Conservation (phyloP, 768 basidiomycete species). For the Lactifluus rugatus region DNA sequence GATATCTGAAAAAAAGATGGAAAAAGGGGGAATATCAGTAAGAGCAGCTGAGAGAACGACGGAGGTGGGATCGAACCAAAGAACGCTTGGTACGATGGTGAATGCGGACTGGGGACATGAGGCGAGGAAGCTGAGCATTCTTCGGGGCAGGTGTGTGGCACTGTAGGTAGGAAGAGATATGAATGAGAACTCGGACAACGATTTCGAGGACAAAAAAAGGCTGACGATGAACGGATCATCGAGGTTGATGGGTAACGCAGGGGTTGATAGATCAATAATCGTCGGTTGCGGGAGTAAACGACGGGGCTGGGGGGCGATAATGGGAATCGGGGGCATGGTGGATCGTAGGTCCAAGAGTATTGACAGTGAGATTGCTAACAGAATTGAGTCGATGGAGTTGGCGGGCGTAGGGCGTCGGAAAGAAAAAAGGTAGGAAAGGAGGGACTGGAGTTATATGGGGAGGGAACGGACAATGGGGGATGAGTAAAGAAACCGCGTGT, state of each 20-base stretch:
- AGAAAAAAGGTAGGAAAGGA: conserved; percentile 11
- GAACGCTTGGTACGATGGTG: conserved; percentile 14
- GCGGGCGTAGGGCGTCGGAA: conserved; percentile 1
- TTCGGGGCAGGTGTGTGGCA: conserved; percentile 14
- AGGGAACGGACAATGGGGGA: conserved; percentile 13
- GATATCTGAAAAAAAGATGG: conserved; percentile 6
- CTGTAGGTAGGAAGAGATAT: conserved; percentile 2
- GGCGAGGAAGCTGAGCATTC: conserved; percentile 15
- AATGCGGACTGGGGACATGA: conserved; percentile 18
- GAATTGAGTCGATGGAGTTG: background rate
- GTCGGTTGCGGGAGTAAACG: conserved; percentile 11
- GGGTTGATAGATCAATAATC: conserved; percentile 10
- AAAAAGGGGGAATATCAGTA: background rate
- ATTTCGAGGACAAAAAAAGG: background rate
- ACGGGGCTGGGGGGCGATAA: conserved; percentile 19
- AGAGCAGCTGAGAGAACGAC: background rate
- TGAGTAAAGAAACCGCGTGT: conserved; percentile 14
- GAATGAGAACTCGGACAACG: background rate
- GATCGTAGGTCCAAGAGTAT: background rate
- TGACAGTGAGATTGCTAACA: background rate
- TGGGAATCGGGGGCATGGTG: conserved; percentile 19
- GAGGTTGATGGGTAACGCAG: conserved; percentile 9
- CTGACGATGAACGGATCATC: conserved; percentile 21
- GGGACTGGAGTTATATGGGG: conserved; percentile 15
- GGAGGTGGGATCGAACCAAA: conserved; percentile 3